These are phyloP conservation scores for Lichtheimia corymbifera DNA, from an alignment of 371 early-diverging fungal species.

Conservation along the genomic window DNA sequence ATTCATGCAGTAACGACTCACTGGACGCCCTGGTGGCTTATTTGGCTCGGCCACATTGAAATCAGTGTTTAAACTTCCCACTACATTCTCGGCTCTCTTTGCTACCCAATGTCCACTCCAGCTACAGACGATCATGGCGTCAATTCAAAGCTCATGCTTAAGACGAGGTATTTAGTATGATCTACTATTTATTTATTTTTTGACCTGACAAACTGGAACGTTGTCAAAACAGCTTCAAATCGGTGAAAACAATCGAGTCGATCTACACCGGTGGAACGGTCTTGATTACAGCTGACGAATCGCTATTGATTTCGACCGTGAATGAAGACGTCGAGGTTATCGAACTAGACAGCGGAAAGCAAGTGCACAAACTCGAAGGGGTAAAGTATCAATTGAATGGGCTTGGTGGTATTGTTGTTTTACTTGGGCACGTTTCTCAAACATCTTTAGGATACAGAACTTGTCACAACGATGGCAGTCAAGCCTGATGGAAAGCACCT, in stretches of 20 bases:
- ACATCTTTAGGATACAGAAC: conserved; percentile 70
- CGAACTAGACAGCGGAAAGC: conserved; percentile 72
- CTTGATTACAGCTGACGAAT: conserved; percentile 68
- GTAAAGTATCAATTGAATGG: conserved; percentile 33
- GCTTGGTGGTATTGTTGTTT: too few relatives aligned
- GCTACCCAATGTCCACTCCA: too few relatives aligned
- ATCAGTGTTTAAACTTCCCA: too few relatives aligned
- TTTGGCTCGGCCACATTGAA: too few relatives aligned
- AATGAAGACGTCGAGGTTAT: conserved; percentile 85
- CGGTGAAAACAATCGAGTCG: conserved; percentile 80
- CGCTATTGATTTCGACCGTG: conserved; percentile 73
- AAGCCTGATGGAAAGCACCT: conserved; percentile 79
- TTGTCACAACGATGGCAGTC: conserved; percentile 85
- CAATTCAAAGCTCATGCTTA: conserved; percentile 23
- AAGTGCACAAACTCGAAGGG: conserved; percentile 68
- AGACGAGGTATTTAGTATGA: conserved; percentile 18
- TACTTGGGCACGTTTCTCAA: neutral
- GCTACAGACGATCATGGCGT: conserved; percentile 28
- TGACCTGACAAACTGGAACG: neutral
- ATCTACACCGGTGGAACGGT: conserved; percentile 94
- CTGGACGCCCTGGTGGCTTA: too few relatives aligned
- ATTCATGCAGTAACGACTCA: too few relatives aligned
- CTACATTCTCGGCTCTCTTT: too few relatives aligned
- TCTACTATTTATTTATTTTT: neutral
- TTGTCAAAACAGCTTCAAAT: conserved; percentile 61